Conservation (phyloP, 148 eudicot species). For the Vaccinium darrowii region DNA sequence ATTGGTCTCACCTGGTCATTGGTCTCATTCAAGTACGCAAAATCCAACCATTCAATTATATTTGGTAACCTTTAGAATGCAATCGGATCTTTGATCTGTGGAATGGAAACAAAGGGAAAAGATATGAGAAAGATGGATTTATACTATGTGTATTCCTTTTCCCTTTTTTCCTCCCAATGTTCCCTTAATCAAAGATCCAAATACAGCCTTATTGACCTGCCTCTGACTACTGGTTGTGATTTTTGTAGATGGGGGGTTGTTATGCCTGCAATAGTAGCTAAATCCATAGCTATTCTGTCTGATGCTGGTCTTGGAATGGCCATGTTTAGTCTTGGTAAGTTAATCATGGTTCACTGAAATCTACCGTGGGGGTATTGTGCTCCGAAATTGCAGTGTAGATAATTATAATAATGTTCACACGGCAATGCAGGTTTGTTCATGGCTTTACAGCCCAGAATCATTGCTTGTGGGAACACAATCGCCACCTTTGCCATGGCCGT, state of each 20-base stretch:
- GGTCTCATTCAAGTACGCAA: conserved; percentile 79
- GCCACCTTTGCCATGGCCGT: conserved; percentile 87
- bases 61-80: background rate
- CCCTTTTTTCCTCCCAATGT: background rate
- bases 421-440: conserved; percentile 61
- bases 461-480: conserved; percentile 81
- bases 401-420: background rate
- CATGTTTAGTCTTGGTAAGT: conserved; percentile 91
- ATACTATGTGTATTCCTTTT: background rate
- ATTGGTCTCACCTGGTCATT: conserved; percentile 92
- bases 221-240: background rate
- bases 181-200: background rate
- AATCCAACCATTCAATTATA: conserved; percentile 20
- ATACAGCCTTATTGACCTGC: background rate
- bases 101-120: background rate
- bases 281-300: conserved; percentile 84
- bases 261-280: conserved; percentile 85
- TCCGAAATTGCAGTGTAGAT: background rate
- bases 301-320: conserved; percentile 99
- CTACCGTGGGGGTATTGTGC: background rate
- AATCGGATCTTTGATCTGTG: background rate
- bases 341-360: background rate
- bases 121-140: background rate
- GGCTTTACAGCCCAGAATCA: conserved; percentile 89
- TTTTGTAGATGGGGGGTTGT: conserved; percentile 64